phyloP scores from a whole-genome alignment of 177 flowering plant species.

The Tripterygium wilfordii region DNA sequence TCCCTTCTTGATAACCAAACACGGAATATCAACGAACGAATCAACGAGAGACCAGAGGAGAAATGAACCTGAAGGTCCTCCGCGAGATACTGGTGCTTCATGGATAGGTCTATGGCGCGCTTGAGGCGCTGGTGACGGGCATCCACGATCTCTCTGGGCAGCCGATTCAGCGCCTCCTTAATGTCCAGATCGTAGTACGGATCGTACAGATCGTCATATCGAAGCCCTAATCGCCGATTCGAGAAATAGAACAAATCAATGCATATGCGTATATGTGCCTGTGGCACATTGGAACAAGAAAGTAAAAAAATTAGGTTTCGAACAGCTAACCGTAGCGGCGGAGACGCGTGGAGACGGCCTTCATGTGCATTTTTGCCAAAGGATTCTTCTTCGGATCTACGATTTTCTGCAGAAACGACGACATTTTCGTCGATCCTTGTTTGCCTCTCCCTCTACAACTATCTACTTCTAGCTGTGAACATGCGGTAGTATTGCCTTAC shows the following conservation, averaged over 20 bases:
- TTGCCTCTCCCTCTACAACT: not conserved
- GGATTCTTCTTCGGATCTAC: constrained; percentile 54
- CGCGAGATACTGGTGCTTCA: constrained; percentile 86
- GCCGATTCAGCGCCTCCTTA: constrained; percentile 74
- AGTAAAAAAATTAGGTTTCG: constrained; percentile 2
- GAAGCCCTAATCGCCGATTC: constrained; percentile 41
- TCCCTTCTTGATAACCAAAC: too few relatives aligned
- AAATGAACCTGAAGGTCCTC: constrained; percentile 63
- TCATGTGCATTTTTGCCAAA: constrained; percentile 59
- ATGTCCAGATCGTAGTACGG: constrained; percentile 71
- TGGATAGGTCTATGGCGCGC: constrained; percentile 92
- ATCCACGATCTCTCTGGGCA: constrained; percentile 76
- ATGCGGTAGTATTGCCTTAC: not conserved
- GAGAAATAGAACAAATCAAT: not conserved
- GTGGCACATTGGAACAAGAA: too few relatives aligned
- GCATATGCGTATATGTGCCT: too few relatives aligned
- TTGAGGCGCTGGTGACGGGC: constrained; percentile 81
- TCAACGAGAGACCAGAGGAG: not conserved
- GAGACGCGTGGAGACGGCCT: constrained; percentile 57
- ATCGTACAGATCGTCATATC: constrained; percentile 84
- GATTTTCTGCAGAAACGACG: constrained; percentile 37
- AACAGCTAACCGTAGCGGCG: constrained; percentile 47
- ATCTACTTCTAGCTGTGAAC: not conserved
- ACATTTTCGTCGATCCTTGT: constrained; percentile 16
- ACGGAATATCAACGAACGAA: not conserved